Evolutionary conservation across 192 early-diverging fungal species (phyloP).

Genomic region (Coemansia asiatica): DNA sequence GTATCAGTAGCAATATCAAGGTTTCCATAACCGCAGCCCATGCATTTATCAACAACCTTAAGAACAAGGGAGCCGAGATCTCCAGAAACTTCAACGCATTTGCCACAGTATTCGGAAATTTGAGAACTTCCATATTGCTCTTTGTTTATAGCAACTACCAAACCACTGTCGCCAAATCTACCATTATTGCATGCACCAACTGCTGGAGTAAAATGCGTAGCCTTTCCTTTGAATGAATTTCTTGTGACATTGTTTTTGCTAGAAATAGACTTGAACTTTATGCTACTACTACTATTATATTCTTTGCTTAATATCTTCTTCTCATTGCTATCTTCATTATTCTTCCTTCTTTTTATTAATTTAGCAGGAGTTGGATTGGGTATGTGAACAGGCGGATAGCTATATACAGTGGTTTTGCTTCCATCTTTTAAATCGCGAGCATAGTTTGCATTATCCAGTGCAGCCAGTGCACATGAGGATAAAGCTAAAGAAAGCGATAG

Average conservation of each 20-base stretch:
- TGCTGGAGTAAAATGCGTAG: slow-evolving; percentile 23
- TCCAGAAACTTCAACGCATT: slow-evolving; percentile 41
- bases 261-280: no score
- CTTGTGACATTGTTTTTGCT: neutral
- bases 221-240: slow-evolving; percentile 15
- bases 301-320: no score
- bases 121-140: slow-evolving; percentile 50
- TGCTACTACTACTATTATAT: no score
- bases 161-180: slow-evolving; percentile 12
- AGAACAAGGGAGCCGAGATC: slow-evolving; percentile 52
- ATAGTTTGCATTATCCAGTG: neutral
- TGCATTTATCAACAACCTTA: slow-evolving; percentile 58
- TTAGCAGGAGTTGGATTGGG: neutral
- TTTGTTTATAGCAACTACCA: slow-evolving; percentile 47
- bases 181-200: slow-evolving; percentile 26
- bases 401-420: neutral
- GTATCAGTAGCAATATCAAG: slow-evolving; percentile 57
- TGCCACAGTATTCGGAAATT: slow-evolving; percentile 48
- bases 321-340: no score
- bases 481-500: neutral
- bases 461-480: neutral
- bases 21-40: slow-evolving; percentile 35
- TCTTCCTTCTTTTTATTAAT: neutral
- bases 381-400: neutral
- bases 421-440: neutral